These are phyloP conservation scores for Pythium aphanidermatum DNA, from an alignment of 352 stramenopile species.

Conservation along the genomic window DNA sequence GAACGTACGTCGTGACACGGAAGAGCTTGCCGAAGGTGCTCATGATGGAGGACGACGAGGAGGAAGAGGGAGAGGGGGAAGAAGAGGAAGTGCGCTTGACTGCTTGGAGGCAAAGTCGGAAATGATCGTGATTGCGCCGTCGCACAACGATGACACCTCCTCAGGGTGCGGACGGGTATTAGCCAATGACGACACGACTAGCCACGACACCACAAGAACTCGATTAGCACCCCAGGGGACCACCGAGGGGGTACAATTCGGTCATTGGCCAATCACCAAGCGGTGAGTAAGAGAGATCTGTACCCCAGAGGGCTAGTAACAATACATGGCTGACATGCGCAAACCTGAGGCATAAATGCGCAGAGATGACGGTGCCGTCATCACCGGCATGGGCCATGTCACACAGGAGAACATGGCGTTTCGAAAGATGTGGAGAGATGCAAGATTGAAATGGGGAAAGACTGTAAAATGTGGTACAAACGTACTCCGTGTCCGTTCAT, in stretches of 20 bases:
- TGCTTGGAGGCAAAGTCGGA: constrained; percentile 12
- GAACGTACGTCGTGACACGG: constrained; percentile 92
- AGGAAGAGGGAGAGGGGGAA: background rate
- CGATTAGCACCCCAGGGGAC: background rate
- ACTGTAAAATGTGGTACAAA: constrained; percentile 13
- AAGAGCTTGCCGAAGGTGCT: constrained; percentile 96
- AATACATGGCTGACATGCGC: constrained; percentile 10
- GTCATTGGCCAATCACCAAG: constrained; percentile 4
- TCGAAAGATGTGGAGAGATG: background rate
- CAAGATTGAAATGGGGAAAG: no score
- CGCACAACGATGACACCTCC: no score
- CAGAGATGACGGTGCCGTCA: no score
- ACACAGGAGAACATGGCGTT: background rate
- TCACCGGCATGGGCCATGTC: no score
- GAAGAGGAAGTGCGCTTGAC: background rate
- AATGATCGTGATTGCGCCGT: constrained; percentile 21
- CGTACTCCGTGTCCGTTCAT: constrained; percentile 24
- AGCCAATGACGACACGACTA: constrained; percentile 4
- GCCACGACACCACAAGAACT: background rate
- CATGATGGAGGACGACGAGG: constrained; percentile 34
- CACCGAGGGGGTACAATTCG: constrained; percentile 5
- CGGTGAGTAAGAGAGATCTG: constrained; percentile 2
- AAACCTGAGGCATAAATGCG: constrained; percentile 6
- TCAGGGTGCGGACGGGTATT: background rate
- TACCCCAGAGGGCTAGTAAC: constrained; percentile 2